phyloP scores from a whole-genome alignment of 768 basidiomycete species.

The Pseudohyphozyma bogoriensis region DNA sequence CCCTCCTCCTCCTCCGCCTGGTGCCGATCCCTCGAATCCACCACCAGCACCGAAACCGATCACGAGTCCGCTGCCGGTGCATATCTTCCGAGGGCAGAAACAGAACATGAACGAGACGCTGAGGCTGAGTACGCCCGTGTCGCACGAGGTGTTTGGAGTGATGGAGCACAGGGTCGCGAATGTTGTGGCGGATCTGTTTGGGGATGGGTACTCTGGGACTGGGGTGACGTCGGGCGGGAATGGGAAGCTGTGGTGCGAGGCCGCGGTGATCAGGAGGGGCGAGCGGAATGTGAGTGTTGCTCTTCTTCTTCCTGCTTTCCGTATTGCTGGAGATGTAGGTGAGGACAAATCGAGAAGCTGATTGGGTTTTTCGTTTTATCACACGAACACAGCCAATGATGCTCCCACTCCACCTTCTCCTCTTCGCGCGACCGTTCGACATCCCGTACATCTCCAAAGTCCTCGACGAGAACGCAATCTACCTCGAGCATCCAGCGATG shows the following conservation, averaged over 20 bases:
- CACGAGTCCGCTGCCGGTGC: slow-evolving; percentile 42
- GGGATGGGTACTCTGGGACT: slow-evolving; percentile 65
- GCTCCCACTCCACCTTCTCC: slow-evolving; percentile 69
- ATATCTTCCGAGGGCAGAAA: slow-evolving; percentile 31
- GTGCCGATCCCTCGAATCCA: slow-evolving; percentile 39
- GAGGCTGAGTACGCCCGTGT: slow-evolving; percentile 59
- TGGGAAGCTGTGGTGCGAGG: slow-evolving; percentile 45
- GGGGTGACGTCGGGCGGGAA: slow-evolving; percentile 44
- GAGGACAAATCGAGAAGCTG: neutral
- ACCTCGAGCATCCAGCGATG: slow-evolving; percentile 71
- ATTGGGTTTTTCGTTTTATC: neutral
- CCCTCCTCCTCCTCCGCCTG: slow-evolving; percentile 5
- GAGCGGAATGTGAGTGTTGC: slow-evolving; percentile 24
- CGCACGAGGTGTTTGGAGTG: slow-evolving; percentile 63
- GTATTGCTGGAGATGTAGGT: no score
- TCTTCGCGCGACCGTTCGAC: slow-evolving; percentile 91
- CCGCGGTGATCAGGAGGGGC: slow-evolving; percentile 15
- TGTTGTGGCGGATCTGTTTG: slow-evolving; percentile 68
- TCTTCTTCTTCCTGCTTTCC: no score
- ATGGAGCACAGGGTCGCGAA: slow-evolving; percentile 78
- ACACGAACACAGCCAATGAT: slow-evolving; percentile 72
- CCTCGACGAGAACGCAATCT: slow-evolving; percentile 55
- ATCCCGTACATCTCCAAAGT: slow-evolving; percentile 69
- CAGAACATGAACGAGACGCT: slow-evolving; percentile 57
- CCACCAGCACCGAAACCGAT: slow-evolving; percentile 56